Conservation (phyloP, 371 early-diverging fungal genomes). For the Lichtheimia ornata region DNA sequence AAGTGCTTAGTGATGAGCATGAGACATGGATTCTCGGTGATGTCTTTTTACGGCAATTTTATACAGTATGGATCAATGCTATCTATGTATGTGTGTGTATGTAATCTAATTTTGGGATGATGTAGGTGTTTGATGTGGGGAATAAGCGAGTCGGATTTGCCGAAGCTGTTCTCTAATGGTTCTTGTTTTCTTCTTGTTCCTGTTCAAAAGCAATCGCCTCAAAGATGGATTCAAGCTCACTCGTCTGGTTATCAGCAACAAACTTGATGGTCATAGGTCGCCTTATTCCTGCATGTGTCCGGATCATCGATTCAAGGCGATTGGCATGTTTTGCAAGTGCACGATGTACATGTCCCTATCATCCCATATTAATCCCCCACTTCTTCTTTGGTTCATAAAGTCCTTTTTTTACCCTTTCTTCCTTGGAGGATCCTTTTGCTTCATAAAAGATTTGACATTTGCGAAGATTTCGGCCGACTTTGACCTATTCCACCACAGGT, state of each 20-base stretch:
- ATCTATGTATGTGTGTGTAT: neutral
- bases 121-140: slow-evolving; percentile 64
- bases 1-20: slow-evolving; percentile 27
- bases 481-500: slow-evolving; percentile 13
- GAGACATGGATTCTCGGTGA: slow-evolving; percentile 79
- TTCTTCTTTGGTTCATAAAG: too few relatives aligned
- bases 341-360: slow-evolving; percentile 31
- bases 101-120: neutral
- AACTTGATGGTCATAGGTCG: slow-evolving; percentile 38
- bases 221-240: slow-evolving; percentile 34
- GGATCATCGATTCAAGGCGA: slow-evolving; percentile 23
- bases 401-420: slow-evolving; percentile 24
- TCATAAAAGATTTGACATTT: slow-evolving; percentile 41
- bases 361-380: too few relatives aligned
- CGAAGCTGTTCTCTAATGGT: slow-evolving; percentile 17
- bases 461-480: slow-evolving; percentile 35
- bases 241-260: slow-evolving; percentile 31
- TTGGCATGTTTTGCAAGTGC: slow-evolving; percentile 26
- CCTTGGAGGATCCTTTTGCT: slow-evolving; percentile 20
- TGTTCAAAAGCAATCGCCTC: slow-evolving; percentile 24
- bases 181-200: slow-evolving; percentile 7
- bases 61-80: slow-evolving; percentile 55
- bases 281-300: slow-evolving; percentile 27
- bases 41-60: slow-evolving; percentile 74
- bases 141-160: slow-evolving; percentile 75